Conservation (phyloP, 2,329 filamentous ascomycete species). For the Cercospora citrullina region DNA sequence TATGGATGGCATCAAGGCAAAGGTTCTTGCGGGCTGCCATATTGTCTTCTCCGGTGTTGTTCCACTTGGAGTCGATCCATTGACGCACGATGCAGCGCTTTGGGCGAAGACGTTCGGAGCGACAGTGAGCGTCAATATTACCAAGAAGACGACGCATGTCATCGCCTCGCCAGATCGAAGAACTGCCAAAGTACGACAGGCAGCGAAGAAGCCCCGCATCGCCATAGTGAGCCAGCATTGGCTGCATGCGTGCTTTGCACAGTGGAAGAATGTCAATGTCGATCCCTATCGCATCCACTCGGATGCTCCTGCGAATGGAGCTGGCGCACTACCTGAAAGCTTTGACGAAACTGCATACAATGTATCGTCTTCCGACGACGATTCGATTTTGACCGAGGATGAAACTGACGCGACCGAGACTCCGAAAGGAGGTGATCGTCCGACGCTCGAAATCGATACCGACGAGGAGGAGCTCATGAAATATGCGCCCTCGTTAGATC, state of each 20-base stretch:
- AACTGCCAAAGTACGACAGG: slow-evolving; percentile 88
- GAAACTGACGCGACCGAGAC: slow-evolving; percentile 26
- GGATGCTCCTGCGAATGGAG: slow-evolving; percentile 61
- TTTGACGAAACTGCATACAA: slow-evolving; percentile 37
- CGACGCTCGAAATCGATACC: slow-evolving; percentile 25
- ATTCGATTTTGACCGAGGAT: slow-evolving; percentile 43
- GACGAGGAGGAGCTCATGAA: slow-evolving; percentile 47
- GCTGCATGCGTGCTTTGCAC: slow-evolving; percentile 80
- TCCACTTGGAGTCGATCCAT: slow-evolving; percentile 73
- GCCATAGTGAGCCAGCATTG: slow-evolving; percentile 91
- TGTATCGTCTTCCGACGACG: slow-evolving; percentile 50
- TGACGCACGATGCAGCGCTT: slow-evolving; percentile 75
- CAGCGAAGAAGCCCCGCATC: slow-evolving; percentile 69
- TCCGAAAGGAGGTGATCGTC: slow-evolving; percentile 25
- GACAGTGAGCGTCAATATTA: slow-evolving; percentile 60
- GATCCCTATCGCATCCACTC: slow-evolving; percentile 75
- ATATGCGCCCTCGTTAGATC: slow-evolving; percentile 49
- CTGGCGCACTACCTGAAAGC: slow-evolving; percentile 32
- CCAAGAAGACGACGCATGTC: slow-evolving; percentile 62
- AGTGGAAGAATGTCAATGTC: slow-evolving; percentile 81
- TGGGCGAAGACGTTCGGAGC: slow-evolving; percentile 88
- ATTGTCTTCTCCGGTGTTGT: slow-evolving; percentile 91
- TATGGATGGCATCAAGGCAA: slow-evolving; percentile 77
- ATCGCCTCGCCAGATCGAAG: slow-evolving; percentile 70
- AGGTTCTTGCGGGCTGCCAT: slow-evolving; percentile 70